A percentile compares a stretch with the other conserved stretches of the same genome.
Conservation (phyloP, 352 stramenopile species). For the Globisporangium mamillatum region DNA sequence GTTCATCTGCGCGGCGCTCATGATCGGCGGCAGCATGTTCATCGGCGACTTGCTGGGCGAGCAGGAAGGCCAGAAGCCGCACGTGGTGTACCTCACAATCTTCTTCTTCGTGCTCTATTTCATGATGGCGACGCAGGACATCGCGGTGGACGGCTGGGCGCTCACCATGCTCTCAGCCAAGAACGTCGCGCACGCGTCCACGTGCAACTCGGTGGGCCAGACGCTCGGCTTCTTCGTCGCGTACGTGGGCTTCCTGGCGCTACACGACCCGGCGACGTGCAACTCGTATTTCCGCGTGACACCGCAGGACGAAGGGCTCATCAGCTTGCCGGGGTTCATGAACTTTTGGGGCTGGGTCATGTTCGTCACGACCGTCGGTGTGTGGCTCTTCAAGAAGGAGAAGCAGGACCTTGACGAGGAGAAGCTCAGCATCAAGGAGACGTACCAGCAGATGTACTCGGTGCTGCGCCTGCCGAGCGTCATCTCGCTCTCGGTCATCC, state of each 20-base stretch:
- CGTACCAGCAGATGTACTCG: constrained; percentile 88
- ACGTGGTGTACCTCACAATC: constrained; percentile 92
- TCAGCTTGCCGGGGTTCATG: constrained; percentile 90
- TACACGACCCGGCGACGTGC: constrained; percentile 93
- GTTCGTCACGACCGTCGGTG: constrained; percentile 87
- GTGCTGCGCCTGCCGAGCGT: constrained; percentile 87
- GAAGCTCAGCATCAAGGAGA: constrained; percentile 81
- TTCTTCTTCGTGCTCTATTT: constrained; percentile 99
- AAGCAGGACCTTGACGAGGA: constrained; percentile 56
- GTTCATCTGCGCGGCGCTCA: constrained; percentile 93
- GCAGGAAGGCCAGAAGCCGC: constrained; percentile 66
- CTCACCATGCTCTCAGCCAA: constrained; percentile 98
- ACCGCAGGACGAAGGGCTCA: constrained; percentile 69
- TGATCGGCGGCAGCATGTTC: constrained; percentile 89
- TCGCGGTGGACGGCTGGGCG: constrained; percentile 99
- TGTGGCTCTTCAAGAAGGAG: constrained; percentile 93
- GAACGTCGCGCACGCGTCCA: constrained; percentile 95
- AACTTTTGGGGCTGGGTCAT: constrained; percentile 93
- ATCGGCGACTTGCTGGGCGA: constrained; percentile 88
- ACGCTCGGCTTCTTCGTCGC: constrained; percentile 97
- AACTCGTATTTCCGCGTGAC: constrained; percentile 83
- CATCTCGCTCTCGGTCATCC: constrained; percentile 77
- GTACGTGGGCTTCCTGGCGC: constrained; percentile 98
- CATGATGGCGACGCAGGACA: constrained; percentile 99
- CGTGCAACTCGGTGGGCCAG: constrained; percentile 96